Percentiles rank a stretch among this genome's conserved stretches.
These are phyloP conservation scores for Tagetes erecta DNA, from an alignment of 129 eudicot species.

Conservation along the genomic window DNA sequence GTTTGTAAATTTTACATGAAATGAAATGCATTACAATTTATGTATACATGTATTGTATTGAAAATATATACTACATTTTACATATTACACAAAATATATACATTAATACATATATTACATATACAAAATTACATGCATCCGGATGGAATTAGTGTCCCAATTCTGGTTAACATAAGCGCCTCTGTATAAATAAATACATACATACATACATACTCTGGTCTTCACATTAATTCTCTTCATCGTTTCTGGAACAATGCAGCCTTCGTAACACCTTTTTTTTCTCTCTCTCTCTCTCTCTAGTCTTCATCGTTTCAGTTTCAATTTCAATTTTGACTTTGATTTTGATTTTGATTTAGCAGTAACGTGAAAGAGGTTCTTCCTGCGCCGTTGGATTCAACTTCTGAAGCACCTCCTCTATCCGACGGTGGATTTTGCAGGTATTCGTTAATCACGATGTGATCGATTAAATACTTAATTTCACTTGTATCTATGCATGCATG, in stretches of 20 bases:
- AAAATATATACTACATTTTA: no score
- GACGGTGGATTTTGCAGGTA: slow-evolving; percentile 55
- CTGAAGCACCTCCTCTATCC: slow-evolving; percentile 67
- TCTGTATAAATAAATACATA: no score
- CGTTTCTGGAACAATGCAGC: slow-evolving; percentile 23
- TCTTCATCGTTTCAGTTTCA: background rate
- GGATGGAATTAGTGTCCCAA: background rate
- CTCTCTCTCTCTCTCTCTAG: background rate
- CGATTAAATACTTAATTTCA: background rate
- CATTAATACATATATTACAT: background rate
- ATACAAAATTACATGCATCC: background rate
- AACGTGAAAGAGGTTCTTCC: slow-evolving; percentile 49
- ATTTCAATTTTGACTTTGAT: background rate
- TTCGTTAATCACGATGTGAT: background rate
- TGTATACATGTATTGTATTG: no score
- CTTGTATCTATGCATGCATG: background rate
- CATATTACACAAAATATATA: no score
- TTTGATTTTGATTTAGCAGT: slow-evolving; percentile 26
- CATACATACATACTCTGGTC: background rate
- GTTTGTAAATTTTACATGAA: no score
- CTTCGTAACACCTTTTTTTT: slow-evolving; percentile 20
- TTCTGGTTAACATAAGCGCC: background rate
- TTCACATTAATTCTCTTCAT: background rate
- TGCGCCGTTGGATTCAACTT: slow-evolving; percentile 57
- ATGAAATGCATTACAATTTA: no score